Base-by-base conservation (phyloP, 176 grass and related monocot genomes). In the Bonia amplexicaulis region DNA sequence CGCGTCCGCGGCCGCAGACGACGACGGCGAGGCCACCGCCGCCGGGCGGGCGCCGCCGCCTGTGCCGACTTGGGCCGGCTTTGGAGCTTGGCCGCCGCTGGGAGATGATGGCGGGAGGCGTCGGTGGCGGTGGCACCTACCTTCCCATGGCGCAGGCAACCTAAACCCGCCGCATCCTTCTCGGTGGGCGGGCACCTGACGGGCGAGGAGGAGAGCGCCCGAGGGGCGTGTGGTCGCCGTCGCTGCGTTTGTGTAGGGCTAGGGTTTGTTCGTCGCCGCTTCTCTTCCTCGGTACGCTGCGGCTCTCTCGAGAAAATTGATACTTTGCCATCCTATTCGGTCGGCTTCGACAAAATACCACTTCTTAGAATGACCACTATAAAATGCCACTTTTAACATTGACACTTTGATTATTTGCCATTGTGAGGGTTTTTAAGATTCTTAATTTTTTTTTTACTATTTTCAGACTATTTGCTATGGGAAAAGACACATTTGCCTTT, bases 91-190 rank as follows among this genome's bases (percentile, higher is more conserved):
- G 89, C 92, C 0, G 90, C 94, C 22, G 76, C 88, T n/a, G 78
- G 23, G 91, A 96, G 82, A 93, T 92, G 90, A 82, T 91, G 77
- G 88, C 86, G 10, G 82, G 91, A 95, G 83, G 96, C 96, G 37
- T 95, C 96, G 4, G 93, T 91, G 0, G 96, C 93, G 65, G 96
- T 95, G 96, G 93, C 40, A 98, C 95, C 85, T 95, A 98, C 86
- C 91, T 98, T 26, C 93, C 96, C 48, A 85, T 95, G 23, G 89
- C 87, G 41, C 94, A 93, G 83, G 91, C 7, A 94, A 98, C 86
- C 92, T 98, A 74, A 98, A 98, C 85, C 89, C 94, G 26, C 96
- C 37, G 93, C 93, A 1, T 87, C 96, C 73, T 92, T 95, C 72
- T 98, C 15, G 82, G 83, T 1, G 88, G 69, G 59, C 83, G 6